phyloP scores from a whole-genome alignment of 2,329 filamentous ascomycete genomes.

The Diaporthe capsici region DNA sequence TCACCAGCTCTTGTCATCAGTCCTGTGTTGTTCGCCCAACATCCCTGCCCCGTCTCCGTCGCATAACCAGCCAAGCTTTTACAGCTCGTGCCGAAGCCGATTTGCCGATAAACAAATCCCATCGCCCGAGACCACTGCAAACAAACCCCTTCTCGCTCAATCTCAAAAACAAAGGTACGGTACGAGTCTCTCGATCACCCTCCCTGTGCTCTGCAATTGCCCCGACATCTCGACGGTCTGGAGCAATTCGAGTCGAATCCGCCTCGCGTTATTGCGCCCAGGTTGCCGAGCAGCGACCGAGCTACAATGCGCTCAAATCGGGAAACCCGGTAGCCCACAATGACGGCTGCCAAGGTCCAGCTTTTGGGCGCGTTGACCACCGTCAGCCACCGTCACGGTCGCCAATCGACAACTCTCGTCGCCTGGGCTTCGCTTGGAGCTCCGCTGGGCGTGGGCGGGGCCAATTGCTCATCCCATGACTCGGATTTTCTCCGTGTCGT shows the following conservation, averaged over 20 bases:
- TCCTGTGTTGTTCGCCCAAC: conserved; percentile 42
- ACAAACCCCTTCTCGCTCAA: neutral
- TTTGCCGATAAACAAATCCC: conserved; percentile 38
- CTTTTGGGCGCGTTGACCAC: conserved; percentile 26
- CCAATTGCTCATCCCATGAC: conserved; percentile 1
- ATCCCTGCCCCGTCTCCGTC: conserved; percentile 8
- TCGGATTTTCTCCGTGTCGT: neutral
- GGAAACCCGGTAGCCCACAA: conserved; percentile 26
- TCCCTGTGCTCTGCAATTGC: conserved; percentile 1
- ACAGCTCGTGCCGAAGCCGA: conserved; percentile 38
- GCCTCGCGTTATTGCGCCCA: conserved; percentile 3
- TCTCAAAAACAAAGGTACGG: conserved; percentile 34
- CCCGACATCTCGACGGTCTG: neutral
- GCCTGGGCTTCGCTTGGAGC: conserved; percentile 23
- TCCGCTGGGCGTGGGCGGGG: conserved; percentile 11
- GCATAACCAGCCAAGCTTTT: conserved; percentile 30
- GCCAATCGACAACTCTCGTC: conserved; percentile 30
- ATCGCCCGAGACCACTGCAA: conserved; percentile 13
- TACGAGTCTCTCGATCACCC: neutral
- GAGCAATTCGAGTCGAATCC: neutral
- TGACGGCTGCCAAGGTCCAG: conserved; percentile 41
- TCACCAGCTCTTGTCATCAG: conserved; percentile 38
- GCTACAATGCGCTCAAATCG: conserved; percentile 22
- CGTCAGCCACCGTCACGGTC: conserved; percentile 18
- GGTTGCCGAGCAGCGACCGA: conserved; percentile 27